A percentile compares a stretch with the other conserved stretches of the same genome.
phyloP scores from a whole-genome alignment of 306 rosid genomes.

The Cucumis melo region DNA sequence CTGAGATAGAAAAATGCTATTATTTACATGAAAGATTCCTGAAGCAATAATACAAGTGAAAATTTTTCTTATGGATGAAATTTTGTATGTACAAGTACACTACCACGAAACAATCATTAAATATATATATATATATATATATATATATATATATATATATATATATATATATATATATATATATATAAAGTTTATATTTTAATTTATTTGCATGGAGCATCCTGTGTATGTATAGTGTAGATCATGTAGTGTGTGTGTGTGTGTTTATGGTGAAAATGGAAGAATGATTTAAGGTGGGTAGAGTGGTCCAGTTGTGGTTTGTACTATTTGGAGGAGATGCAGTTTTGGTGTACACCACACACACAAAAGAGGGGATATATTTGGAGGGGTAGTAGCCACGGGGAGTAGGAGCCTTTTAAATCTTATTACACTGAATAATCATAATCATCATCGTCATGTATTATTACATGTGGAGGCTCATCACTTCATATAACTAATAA shows the following conservation, averaged over 20 bases:
- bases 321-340: constrained; percentile 1
- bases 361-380: not conserved
- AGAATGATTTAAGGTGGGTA: constrained; percentile 4
- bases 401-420: not conserved
- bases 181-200: not conserved
- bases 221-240: not conserved
- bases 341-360: constrained; percentile 4
- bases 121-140: not conserved
- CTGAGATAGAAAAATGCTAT: not conserved
- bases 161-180: not conserved
- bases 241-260: not conserved
- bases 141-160: too few species aligned
- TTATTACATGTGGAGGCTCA: constrained; percentile 2
- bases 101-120: not conserved
- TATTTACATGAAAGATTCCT: not conserved
- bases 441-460: not conserved
- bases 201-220: not conserved
- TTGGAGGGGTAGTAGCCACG: not conserved
- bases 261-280: not conserved
- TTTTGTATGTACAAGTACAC: not conserved
- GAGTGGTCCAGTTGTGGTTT: constrained; percentile 1
- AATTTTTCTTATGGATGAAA: constrained; percentile 1
- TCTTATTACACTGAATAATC: too few species aligned
- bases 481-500: not conserved
- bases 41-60: constrained; percentile 3